These are phyloP conservation scores for Rhodosporidiobolus odoratus DNA, from an alignment of 768 basidiomycete genomes.

Conservation along the genomic window DNA sequence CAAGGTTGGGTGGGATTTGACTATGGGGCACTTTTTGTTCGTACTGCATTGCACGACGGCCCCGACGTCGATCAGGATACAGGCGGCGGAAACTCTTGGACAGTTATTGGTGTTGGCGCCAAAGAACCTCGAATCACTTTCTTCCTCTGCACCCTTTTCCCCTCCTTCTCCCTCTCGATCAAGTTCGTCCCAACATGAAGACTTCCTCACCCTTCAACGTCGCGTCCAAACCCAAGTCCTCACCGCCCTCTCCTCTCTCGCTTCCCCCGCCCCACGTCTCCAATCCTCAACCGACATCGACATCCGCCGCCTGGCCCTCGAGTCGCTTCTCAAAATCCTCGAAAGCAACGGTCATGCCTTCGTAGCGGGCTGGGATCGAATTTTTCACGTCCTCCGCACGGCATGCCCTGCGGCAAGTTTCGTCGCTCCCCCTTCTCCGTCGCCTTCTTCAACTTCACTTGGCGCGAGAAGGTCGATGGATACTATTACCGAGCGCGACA, in stretches of 20 bases:
- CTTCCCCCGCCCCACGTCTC: slow-evolving; percentile 53
- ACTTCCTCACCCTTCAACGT: slow-evolving; percentile 60
- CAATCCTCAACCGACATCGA: slow-evolving; percentile 58
- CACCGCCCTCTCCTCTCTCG: slow-evolving; percentile 75
- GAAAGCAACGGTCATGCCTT: slow-evolving; percentile 88
- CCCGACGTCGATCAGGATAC: slow-evolving; percentile 69
- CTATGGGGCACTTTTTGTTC: slow-evolving; percentile 71
- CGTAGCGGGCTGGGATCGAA: slow-evolving; percentile 84
- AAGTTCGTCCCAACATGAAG: slow-evolving; percentile 16
- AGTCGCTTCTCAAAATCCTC: slow-evolving; percentile 81
- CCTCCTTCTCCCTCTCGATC: neutral
- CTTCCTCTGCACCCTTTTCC: too few relatives aligned
- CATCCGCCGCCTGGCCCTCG: slow-evolving; percentile 77
- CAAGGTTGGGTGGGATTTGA: slow-evolving; percentile 69
- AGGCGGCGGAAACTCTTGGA: slow-evolving; percentile 80
- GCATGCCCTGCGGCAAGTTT: slow-evolving; percentile 62
- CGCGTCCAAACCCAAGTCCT: slow-evolving; percentile 76
- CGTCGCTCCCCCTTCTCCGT: slow-evolving; percentile 17
- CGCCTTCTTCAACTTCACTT: neutral
- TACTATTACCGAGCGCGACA: slow-evolving; percentile 29
- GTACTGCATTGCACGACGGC: slow-evolving; percentile 66
- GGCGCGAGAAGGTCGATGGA: slow-evolving; percentile 15
- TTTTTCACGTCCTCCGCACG: slow-evolving; percentile 85
- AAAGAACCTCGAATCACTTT: slow-evolving; percentile 53
- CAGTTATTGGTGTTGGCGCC: slow-evolving; percentile 75